Evolutionary conservation across 2,329 filamentous ascomycete species (phyloP), one percentile per base, ranked within the genome.

Genomic region (Ceratocystis albifundus): DNA sequence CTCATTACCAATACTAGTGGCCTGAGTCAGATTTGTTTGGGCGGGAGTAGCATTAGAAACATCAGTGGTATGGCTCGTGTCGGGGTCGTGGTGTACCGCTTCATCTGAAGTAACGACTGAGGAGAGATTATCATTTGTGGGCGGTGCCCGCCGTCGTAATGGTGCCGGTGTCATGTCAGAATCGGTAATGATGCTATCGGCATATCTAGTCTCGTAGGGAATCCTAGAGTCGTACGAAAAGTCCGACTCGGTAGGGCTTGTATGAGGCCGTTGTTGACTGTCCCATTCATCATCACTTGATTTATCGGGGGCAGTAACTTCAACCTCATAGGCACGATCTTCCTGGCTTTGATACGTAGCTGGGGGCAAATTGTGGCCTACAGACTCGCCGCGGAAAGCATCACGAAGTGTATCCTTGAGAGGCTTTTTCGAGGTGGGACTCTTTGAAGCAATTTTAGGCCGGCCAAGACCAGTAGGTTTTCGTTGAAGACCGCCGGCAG

Each of bases 311-410:
- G 71, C 61, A 20, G 69, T 68, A 8, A 67, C 53, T 1, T 67
- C 66, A 17, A 67, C 68, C 8, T 71, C 71, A 41, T 72, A 74
- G 4, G 70, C 71, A 3, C 75, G 74, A 64, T 80, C 76, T 67
- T 81, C 77, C 36, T 75, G 78, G 64, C 78, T 80, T 46, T 80
- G 77, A 68, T 83, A 83, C 30, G 77, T 75, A 68, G 76, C 76
- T 1, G 79, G 77, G 15, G 77, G 76, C 4, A 79, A 74, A 22
- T 75, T 75, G 67, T 80, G 76, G 8, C 77, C 77, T 2, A 74
- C 78, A 1, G 84, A 86, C 71, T 87, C 83, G 36, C 84, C 84
- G 48, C 80, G 80, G 70, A 87, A 87, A 2, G 84, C 84, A 68
- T 84, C 83, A 65, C 81, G 82, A 7, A 87, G 74, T 59, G 80